phyloP scores from a whole-genome alignment of 345 rosid genomes.

The Gossypium rotundifolium region DNA sequence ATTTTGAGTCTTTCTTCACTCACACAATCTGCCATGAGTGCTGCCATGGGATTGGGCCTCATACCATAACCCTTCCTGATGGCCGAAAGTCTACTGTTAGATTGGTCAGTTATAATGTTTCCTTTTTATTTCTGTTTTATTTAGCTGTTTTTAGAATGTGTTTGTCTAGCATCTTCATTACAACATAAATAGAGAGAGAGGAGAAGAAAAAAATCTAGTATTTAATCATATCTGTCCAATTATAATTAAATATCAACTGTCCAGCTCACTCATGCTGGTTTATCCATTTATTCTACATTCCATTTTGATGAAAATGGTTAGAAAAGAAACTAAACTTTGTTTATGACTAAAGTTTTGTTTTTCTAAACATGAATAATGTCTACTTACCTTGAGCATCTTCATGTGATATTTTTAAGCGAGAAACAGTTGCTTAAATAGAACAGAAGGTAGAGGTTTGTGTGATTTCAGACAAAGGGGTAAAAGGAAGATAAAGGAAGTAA shows the following conservation, averaged over 20 bases:
- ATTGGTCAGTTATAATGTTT: slow-evolving; percentile 41
- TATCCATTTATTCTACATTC: background rate
- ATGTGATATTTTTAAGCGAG: background rate
- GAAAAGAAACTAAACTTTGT: background rate
- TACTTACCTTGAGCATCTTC: background rate
- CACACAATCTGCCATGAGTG: slow-evolving; percentile 94
- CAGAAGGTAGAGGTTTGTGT: background rate
- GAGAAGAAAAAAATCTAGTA: background rate
- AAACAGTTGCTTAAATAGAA: background rate
- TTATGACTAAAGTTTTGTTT: background rate
- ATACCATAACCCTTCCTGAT: slow-evolving; percentile 78
- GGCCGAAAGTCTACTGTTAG: slow-evolving; percentile 84
- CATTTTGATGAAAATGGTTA: background rate
- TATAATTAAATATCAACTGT: background rate
- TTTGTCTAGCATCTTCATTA: background rate
- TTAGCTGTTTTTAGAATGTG: background rate
- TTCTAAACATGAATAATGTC: background rate
- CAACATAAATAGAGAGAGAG: background rate
- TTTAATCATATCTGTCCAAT: background rate
- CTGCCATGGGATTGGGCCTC: slow-evolving; percentile 97
- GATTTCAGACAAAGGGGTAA: background rate
- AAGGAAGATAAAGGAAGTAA: background rate
- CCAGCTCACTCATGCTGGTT: background rate
- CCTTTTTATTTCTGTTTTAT: background rate
- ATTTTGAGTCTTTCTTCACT: slow-evolving; percentile 93